A percentile compares a stretch with the other conserved stretches of the same genome.
Conservation (phyloP, 257 asterid species). For the Solanum verrucosum region DNA sequence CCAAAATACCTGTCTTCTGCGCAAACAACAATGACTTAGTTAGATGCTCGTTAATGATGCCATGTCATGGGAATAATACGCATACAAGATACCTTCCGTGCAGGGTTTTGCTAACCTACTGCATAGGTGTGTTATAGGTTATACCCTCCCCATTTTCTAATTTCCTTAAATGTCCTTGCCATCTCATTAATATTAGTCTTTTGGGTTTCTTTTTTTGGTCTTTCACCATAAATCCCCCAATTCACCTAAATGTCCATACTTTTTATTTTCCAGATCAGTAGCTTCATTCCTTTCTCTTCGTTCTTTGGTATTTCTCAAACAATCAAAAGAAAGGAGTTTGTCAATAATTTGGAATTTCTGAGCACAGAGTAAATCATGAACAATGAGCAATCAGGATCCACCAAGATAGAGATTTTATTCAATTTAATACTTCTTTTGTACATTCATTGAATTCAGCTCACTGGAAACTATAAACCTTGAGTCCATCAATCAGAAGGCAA, state of each 20-base stretch:
- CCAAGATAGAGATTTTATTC: not conserved
- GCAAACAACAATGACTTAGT: conserved; percentile 1
- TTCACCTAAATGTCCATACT: not conserved
- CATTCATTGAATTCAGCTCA: not conserved
- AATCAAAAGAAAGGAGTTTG: not conserved
- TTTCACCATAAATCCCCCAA: not conserved
- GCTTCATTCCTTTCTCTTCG: not conserved
- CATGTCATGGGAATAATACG: not conserved
- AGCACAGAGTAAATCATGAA: not conserved
- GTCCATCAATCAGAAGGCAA: not conserved
- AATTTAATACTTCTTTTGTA: not conserved
- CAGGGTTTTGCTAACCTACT: not conserved
- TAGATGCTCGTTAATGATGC: not conserved
- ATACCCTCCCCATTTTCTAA: not conserved
- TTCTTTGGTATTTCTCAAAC: not conserved
- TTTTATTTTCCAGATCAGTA: not conserved
- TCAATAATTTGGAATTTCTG: not conserved
- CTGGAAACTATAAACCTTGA: not conserved
- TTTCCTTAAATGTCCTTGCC: not conserved
- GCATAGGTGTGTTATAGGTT: not conserved
- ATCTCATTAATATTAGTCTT: not conserved
- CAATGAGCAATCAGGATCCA: not conserved
- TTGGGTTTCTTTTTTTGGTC: not conserved
- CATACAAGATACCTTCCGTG: not conserved
- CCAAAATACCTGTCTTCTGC: conserved; percentile 99